A percentile compares a stretch with the other conserved stretches of the same genome.
These are phyloP conservation scores for Naganishia randhawae DNA, from an alignment of 768 basidiomycete species.

Conservation along the genomic window DNA sequence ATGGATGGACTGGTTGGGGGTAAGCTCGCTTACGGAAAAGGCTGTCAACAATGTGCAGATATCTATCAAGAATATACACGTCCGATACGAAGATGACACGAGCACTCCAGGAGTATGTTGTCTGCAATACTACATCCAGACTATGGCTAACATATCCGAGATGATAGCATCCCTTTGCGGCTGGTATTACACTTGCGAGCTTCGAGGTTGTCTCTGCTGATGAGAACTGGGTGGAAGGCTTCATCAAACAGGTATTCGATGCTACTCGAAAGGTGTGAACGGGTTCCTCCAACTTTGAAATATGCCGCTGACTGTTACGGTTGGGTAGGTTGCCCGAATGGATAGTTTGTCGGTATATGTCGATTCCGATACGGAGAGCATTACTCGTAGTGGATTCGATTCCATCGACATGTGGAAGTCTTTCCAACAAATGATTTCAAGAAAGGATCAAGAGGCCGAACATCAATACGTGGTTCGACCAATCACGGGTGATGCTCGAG, in stretches of 20 bases:
- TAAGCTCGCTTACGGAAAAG: conserved; percentile 69
- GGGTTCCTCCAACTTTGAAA: neutral
- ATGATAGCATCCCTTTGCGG: conserved; percentile 83
- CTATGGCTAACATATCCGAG: neutral
- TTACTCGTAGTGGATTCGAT: conserved; percentile 61
- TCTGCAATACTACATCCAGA: neutral
- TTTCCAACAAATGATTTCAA: conserved; percentile 69
- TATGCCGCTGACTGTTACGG: conserved; percentile 10
- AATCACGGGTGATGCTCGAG: conserved; percentile 88
- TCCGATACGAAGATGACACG: conserved; percentile 91
- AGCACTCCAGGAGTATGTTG: conserved; percentile 82
- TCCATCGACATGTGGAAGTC: conserved; percentile 63
- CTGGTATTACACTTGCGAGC: conserved; percentile 77
- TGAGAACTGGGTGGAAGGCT: conserved; percentile 78
- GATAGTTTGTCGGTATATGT: conserved; percentile 88
- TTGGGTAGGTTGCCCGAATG: conserved; percentile 69
- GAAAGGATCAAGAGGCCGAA: conserved; percentile 53
- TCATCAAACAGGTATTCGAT: conserved; percentile 79
- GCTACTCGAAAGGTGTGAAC: conserved; percentile 77
- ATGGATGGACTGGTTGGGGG: conserved; percentile 57
- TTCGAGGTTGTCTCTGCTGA: conserved; percentile 89
- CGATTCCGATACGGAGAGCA: conserved; percentile 80
- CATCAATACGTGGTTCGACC: conserved; percentile 96
- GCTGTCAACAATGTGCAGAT: conserved; percentile 95
- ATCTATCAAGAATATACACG: conserved; percentile 89